Evolutionary conservation across 208 protist species (phyloP).

Genomic region (Wallacemonas sp.): DNA sequence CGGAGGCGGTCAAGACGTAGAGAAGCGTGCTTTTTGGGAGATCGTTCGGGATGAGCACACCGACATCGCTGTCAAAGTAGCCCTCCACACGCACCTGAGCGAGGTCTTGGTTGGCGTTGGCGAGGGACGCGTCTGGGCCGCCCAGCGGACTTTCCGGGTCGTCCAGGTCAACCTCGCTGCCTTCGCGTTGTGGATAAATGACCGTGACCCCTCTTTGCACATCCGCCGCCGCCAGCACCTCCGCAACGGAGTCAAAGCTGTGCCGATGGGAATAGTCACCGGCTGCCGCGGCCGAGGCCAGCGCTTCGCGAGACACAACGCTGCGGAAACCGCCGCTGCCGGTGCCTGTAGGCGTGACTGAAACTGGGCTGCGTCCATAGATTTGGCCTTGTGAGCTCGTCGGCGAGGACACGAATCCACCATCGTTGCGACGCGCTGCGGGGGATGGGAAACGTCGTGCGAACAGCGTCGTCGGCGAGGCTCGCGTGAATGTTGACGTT

Average conservation of each 20-base stretch:
- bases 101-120: constrained; percentile 47
- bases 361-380: background rate
- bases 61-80: constrained; percentile 54
- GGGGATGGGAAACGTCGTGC: constrained; percentile 25
- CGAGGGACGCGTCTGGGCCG: constrained; percentile 13
- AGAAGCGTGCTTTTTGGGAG: constrained; percentile 78
- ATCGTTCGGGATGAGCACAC: constrained; percentile 77
- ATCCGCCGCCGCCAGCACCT: background rate
- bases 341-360: background rate
- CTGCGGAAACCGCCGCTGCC: background rate
- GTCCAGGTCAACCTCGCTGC: constrained; percentile 20
- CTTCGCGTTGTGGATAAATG: constrained; percentile 32
- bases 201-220: constrained; percentile 35
- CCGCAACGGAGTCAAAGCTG: constrained; percentile 11
- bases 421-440: background rate
- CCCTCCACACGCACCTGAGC: constrained; percentile 80
- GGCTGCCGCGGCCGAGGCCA: background rate
- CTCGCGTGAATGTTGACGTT: background rate
- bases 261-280: background rate
- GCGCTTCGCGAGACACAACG: background rate
- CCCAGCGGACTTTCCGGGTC: constrained; percentile 6
- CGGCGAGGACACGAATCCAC: background rate
- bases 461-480: constrained; percentile 25
- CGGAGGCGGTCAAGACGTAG: constrained; percentile 85
- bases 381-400: background rate